These are phyloP conservation scores for Wickerhamiella galacta DNA, from an alignment of 805 yeast genomes.

Conservation along the genomic window DNA sequence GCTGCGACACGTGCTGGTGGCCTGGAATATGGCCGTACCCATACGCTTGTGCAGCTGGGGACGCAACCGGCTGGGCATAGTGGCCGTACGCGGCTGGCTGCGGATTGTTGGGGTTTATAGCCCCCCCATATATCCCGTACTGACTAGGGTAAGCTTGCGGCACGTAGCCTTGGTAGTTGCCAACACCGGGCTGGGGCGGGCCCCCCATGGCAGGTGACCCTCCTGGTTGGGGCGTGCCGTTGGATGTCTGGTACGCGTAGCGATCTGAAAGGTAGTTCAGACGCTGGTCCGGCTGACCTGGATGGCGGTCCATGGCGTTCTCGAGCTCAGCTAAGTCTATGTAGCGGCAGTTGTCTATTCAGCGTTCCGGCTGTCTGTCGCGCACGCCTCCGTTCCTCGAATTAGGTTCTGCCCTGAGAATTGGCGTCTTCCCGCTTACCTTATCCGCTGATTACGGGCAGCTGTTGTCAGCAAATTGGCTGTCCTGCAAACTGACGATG, in stretches of 20 bases:
- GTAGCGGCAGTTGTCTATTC: too few species aligned
- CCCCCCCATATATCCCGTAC: conserved; percentile 3
- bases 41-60: too few species aligned
- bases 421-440: too few species aligned
- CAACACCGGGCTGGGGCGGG: background rate
- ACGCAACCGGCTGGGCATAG: conserved; percentile 6
- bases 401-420: too few species aligned
- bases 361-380: too few species aligned
- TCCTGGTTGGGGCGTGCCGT: conserved; percentile 1
- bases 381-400: too few species aligned
- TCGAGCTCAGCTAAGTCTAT: too few species aligned
- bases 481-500: too few species aligned
- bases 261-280: conserved; percentile 6
- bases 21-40: background rate
- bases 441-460: too few species aligned
- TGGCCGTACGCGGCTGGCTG: conserved; percentile 6
- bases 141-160: conserved; percentile 3
- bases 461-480: too few species aligned
- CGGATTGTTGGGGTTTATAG: conserved; percentile 1
- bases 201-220: background rate
- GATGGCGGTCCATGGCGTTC: conserved; percentile 7
- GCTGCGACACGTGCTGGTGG: conserved; percentile 1
- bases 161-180: conserved; percentile 8
- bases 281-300: conserved; percentile 9
- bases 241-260: conserved; percentile 5